These are phyloP conservation scores for Ophiostoma australiae DNA, from an alignment of 2,329 filamentous ascomycete species.

Conservation along the genomic window DNA sequence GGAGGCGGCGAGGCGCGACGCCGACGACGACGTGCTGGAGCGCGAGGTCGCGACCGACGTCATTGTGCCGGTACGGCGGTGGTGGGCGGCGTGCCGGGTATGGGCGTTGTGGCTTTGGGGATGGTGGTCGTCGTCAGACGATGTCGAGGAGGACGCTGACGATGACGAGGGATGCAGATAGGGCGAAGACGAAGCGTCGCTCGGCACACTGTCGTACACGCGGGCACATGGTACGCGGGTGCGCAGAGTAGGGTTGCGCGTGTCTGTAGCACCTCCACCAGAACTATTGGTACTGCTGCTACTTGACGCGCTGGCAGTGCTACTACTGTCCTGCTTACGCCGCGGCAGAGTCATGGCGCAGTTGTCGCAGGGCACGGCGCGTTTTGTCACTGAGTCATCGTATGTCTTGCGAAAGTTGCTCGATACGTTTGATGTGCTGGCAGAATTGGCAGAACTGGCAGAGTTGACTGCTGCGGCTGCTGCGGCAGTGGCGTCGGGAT, in stretches of 20 bases:
- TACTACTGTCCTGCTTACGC: conserved; percentile 34
- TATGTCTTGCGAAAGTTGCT: conserved; percentile 54
- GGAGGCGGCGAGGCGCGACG: not conserved
- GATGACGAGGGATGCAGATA: conserved; percentile 47
- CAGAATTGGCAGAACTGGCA: too few species aligned
- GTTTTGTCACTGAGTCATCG: conserved; percentile 60
- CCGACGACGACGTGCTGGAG: conserved; percentile 50
- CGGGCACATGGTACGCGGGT: conserved; percentile 57
- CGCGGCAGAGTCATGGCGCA: conserved; percentile 62
- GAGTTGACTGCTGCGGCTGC: conserved; percentile 22
- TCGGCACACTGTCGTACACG: conserved; percentile 43
- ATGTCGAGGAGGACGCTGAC: conserved; percentile 35
- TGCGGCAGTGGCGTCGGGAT: conserved; percentile 12
- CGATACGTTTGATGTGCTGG: not conserved
- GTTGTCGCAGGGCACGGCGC: conserved; percentile 62
- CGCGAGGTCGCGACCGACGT: conserved; percentile 47
- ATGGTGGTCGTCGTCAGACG: conserved; percentile 47
- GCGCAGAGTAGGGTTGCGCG: conserved; percentile 52
- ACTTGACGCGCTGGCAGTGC: conserved; percentile 15
- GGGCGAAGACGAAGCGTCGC: conserved; percentile 45
- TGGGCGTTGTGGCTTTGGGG: conserved; percentile 23
- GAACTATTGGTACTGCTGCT: not conserved
- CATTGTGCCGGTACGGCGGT: conserved; percentile 39
- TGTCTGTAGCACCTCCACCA: conserved; percentile 27
- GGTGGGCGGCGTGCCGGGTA: conserved; percentile 26